These are phyloP conservation scores for Pleomassaria siparia DNA, from an alignment of 2,329 filamentous ascomycete genomes.

Conservation along the genomic window DNA sequence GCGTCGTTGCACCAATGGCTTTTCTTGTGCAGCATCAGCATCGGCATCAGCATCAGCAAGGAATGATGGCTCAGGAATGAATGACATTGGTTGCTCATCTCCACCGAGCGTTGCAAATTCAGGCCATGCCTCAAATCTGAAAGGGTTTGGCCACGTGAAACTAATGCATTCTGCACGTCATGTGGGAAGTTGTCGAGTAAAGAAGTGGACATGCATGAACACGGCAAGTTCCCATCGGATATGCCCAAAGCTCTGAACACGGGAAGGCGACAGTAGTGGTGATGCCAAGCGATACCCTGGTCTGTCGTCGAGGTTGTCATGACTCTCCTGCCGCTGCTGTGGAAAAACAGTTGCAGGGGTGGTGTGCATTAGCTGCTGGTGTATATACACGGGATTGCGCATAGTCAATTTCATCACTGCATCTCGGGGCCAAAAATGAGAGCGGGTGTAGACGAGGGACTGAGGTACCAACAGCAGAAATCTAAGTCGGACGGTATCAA, in stretches of 20 bases:
- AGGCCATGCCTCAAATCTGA: not conserved
- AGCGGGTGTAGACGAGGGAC: no score
- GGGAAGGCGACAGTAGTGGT: not conserved
- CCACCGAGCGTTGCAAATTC: not conserved
- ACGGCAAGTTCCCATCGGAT: not conserved
- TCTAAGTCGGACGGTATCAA: no score
- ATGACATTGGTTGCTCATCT: not conserved
- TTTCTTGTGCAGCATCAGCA: constrained; percentile 4
- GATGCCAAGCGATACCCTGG: not conserved
- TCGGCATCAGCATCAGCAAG: not conserved
- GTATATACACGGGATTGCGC: no score
- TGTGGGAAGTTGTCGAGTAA: not conserved
- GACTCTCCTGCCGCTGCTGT: no score
- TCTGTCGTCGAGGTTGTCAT: not conserved
- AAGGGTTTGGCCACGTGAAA: not conserved
- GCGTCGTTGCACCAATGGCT: constrained; percentile 3
- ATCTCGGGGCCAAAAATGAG: no score
- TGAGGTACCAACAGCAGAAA: no score
- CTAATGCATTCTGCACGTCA: constrained; percentile 1
- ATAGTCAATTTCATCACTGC: no score
- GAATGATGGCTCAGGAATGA: not conserved
- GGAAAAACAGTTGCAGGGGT: no score
- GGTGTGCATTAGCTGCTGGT: no score
- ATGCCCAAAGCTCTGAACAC: not conserved
- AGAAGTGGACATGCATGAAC: not conserved